These are phyloP conservation scores for Naematelia aurantialba DNA, from an alignment of 768 basidiomycete species.

Conservation along the genomic window DNA sequence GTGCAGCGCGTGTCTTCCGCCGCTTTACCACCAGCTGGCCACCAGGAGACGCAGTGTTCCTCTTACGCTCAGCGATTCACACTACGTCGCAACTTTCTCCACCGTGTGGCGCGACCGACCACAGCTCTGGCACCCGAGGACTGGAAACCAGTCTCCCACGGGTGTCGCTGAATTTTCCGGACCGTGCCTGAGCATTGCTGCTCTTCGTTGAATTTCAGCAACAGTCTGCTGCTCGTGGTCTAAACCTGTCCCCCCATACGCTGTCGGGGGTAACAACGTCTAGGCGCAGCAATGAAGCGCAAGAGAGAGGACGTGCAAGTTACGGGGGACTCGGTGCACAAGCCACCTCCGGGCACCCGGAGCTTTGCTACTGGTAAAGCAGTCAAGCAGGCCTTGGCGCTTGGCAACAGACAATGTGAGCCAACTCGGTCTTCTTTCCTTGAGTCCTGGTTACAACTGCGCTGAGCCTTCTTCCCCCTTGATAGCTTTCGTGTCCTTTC, in stretches of 20 bases:
- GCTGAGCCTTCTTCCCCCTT: too few species aligned
- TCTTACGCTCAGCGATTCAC: too few species aligned
- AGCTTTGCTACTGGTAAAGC: conserved; percentile 38
- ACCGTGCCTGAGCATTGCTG: background rate
- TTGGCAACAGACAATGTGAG: conserved; percentile 39
- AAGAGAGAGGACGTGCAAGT: conserved; percentile 27
- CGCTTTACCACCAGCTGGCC: too few species aligned
- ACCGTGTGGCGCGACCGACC: too few species aligned
- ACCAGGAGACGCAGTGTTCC: too few species aligned
- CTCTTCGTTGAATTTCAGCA: background rate
- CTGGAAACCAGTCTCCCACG: background rate
- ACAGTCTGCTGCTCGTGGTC: too few species aligned
- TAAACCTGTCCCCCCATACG: background rate
- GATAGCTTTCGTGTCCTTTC: conserved; percentile 41
- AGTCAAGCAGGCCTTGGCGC: conserved; percentile 36
- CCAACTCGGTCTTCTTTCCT: background rate
- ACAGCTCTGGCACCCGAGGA: too few species aligned
- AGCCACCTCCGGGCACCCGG: conserved; percentile 29
- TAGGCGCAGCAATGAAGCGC: conserved; percentile 23
- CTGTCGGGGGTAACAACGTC: background rate
- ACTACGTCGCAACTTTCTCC: too few species aligned
- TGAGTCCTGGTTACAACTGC: background rate
- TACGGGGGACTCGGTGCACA: background rate
- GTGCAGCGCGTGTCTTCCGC: too few species aligned
- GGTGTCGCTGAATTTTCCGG: background rate